Evolutionary conservation across 495 filamentous ascomycete genomes (phyloP).

Genomic region (Tuber borchii): DNA sequence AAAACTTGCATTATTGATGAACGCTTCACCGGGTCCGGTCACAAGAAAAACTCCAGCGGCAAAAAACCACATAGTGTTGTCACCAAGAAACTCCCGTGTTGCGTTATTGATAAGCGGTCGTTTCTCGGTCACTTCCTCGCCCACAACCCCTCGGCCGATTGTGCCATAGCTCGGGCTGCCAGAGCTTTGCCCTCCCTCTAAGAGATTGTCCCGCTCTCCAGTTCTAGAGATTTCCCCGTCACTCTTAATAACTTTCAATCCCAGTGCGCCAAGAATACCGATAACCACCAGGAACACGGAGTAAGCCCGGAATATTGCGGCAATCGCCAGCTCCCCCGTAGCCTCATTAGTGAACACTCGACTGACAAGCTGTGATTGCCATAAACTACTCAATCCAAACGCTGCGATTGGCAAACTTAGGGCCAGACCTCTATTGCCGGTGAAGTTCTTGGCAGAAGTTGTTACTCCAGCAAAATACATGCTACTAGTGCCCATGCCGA

Average conservation of each 20-base stretch:
- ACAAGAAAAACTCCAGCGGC: constrained; percentile 90
- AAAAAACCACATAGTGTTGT: constrained; percentile 93
- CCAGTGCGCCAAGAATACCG: constrained; percentile 67
- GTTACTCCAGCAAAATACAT: constrained; percentile 88
- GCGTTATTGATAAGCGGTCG: constrained; percentile 73
- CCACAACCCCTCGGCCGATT: constrained; percentile 17
- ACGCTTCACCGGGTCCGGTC: constrained; percentile 89
- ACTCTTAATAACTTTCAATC: constrained; percentile 57
- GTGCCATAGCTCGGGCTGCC: constrained; percentile 17
- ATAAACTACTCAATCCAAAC: constrained; percentile 91
- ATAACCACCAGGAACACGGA: constrained; percentile 58
- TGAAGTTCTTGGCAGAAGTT: constrained; percentile 95
- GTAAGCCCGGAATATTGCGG: constrained; percentile 78
- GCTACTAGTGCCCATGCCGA: constrained; percentile 74
- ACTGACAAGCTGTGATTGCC: constrained; percentile 84
- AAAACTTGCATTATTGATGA: constrained; percentile 73
- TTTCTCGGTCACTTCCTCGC: constrained; percentile 47
- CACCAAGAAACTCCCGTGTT: constrained; percentile 72
- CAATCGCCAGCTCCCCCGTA: constrained; percentile 74
- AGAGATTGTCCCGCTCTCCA: constrained; percentile 46
- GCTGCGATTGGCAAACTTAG: constrained; percentile 85
- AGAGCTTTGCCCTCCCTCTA: constrained; percentile 17
- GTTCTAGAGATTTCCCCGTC: constrained; percentile 47
- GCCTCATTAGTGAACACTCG: constrained; percentile 62
- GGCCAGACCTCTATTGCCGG: constrained; percentile 75